Evolutionary conservation across 768 basidiomycete genomes (phyloP).

Genomic region (Baorangia bicolor): DNA sequence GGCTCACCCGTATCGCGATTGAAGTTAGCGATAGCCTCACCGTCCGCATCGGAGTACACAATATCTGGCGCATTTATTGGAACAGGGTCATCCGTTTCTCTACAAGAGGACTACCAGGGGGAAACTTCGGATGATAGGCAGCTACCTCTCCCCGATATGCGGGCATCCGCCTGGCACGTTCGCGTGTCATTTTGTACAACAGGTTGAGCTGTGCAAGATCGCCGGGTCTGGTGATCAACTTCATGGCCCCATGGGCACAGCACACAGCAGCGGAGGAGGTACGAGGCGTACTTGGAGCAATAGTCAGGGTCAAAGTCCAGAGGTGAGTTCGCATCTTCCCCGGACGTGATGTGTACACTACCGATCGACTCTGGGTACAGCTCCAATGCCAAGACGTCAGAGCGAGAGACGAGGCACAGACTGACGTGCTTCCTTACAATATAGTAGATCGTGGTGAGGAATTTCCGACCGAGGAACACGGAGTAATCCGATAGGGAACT

Average conservation of each 20-base stretch:
- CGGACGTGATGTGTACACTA: slow-evolving; percentile 46
- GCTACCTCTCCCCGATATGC: slow-evolving; percentile 28
- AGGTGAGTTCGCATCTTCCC: slow-evolving; percentile 39
- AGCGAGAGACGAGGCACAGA: not conserved
- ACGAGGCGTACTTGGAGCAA: slow-evolving; percentile 39
- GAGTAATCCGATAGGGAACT: slow-evolving; percentile 29
- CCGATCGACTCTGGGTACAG: slow-evolving; percentile 48
- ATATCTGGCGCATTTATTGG: slow-evolving; percentile 31
- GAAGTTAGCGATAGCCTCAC: slow-evolving; percentile 33
- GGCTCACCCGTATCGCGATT: slow-evolving; percentile 17
- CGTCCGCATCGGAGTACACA: slow-evolving; percentile 34
- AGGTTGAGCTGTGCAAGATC: slow-evolving; percentile 49
- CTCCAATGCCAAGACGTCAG: slow-evolving; percentile 15
- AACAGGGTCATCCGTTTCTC: slow-evolving; percentile 18
- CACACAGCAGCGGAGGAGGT: not conserved
- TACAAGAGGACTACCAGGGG: slow-evolving; percentile 23
- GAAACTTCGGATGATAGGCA: slow-evolving; percentile 33
- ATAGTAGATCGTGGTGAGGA: slow-evolving; percentile 32
- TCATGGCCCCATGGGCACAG: not conserved
- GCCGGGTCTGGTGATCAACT: slow-evolving; percentile 6
- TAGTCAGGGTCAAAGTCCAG: slow-evolving; percentile 47
- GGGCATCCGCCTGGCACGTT: slow-evolving; percentile 54
- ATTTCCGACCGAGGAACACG: slow-evolving; percentile 21
- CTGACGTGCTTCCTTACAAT: slow-evolving; percentile 24
- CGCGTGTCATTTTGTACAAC: slow-evolving; percentile 55